Evolutionary conservation across 2,329 filamentous ascomycete genomes (phyloP).

Genomic region (Fusarium luffae): DNA sequence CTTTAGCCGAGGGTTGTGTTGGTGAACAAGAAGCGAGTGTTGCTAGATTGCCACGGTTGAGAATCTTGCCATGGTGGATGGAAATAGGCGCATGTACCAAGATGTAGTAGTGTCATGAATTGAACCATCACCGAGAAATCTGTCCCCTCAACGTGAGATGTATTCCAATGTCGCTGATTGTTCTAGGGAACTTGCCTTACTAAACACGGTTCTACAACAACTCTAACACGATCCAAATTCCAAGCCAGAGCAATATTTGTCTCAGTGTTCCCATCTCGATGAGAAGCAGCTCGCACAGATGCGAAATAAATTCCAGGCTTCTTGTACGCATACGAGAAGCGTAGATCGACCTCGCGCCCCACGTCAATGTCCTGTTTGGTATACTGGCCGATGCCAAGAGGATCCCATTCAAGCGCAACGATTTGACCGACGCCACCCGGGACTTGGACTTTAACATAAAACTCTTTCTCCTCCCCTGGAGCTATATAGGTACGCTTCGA

Average conservation of each 20-base stretch:
- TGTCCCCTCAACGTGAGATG: rapidly evolving
- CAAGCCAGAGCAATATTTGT: not conserved
- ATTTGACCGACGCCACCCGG: slow-evolving; percentile 16
- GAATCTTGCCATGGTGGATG: not conserved
- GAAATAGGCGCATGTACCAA: not conserved
- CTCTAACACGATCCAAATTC: slow-evolving; percentile 15
- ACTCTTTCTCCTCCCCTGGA: not conserved
- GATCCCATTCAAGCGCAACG: slow-evolving; percentile 34
- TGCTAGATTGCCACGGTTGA: not conserved
- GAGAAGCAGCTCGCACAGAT: slow-evolving; percentile 21
- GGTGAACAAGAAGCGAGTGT: not conserved
- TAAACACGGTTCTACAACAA: not conserved
- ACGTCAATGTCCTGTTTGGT: not conserved
- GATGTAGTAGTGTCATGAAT: not conserved
- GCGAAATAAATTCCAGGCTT: slow-evolving; percentile 21
- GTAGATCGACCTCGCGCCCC: not conserved
- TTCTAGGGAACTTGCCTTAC: not conserved
- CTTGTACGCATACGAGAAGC: not conserved
- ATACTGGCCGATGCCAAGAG: slow-evolving; percentile 15
- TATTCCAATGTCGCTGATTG: not conserved
- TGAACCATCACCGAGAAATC: not conserved
- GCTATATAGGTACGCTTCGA: not conserved
- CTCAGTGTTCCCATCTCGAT: slow-evolving; percentile 1
- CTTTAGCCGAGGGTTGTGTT: not conserved
- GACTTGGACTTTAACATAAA: not conserved